Base-by-base conservation (phyloP, 345 rosid species). In the Aquilaria malaccensis region DNA sequence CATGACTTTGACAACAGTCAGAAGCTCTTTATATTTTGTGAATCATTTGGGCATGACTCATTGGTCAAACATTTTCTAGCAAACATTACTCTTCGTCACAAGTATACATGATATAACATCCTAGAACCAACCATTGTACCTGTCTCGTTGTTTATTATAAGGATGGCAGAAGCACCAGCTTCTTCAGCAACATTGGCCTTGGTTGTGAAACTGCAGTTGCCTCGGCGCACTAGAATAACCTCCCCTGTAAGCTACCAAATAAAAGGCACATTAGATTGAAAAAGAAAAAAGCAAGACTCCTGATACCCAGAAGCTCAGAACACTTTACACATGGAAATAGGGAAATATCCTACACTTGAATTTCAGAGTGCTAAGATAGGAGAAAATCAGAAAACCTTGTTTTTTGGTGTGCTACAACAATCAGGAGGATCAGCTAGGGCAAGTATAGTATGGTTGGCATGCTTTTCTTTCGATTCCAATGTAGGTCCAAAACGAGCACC, bases 401-500 rank as follows among this genome's bases (percentile, higher is more conserved):
- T 77, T 60, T 67, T 78, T 47, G 84, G 84, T 32, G 2, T 69
- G 57, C 74, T 72, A 67, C 93, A 86, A 67, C 81, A 80, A 62
- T 83, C 89, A 64, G 80, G 86, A 62, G 89, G 94, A 67, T 86
- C 87, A 45, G 89, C 87, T 22, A 82, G 49, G 37, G 70, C 73
- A 67, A 86, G 76, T 65, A 30, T 75, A 45, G 79, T 73, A 46
- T 52, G 71, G 61, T 67, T 80, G 55, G 89, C 89, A 67, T 81
- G 84, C 53, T 80, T 86, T 69, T 86, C 93, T 68, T 83, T 80
- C 0, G 89, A 77, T 60, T 80, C 93, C 80, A 86, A 74, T 2
- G 87, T 81, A 52, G 53, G 77, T 59, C 93, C 93, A 58, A 86
- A 86, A 41, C 93, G 93, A 71, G 89, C 93, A 65, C 93, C 89